Base-by-base conservation (phyloP, 2,329 filamentous ascomycete genomes). In the Colletotrichum gloeosporioides region DNA sequence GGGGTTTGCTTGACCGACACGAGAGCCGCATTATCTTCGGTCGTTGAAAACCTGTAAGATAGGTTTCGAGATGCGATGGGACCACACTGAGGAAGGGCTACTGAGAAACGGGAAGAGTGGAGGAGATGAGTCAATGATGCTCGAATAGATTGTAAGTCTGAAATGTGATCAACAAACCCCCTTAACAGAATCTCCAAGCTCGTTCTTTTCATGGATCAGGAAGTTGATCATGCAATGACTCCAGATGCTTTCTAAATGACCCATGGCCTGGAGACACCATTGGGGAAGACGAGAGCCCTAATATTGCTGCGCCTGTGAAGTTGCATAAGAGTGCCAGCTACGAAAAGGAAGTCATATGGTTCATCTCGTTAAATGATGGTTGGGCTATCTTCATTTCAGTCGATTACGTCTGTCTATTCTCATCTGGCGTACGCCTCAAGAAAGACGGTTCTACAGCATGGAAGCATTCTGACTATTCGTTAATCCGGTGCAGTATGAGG, bases 41-140 rank as follows among this genome's bases (percentile, higher is more conserved):
- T 44, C 39, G 9, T 44, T 8, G 44, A 22, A 49, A 49, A 12
- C 44, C 44, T 0, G 44, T 7, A n/a, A 12, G 44, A n/a, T 49
- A 22, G 10, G 10, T 22, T 49, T 0, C 3, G 44, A 49, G 18
- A 22, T 49, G 0, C 10, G 18, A 12, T 12, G 3, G 18, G 10
- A 1, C 0, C 44, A 49, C n/a, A 0, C 7, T 0, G 0, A n/a
- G 18, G 9, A 12, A 10, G n/a, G 18, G 10, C n/a, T n/a, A 22
- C 2, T 13, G 44, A 22, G 18, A 49, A 49, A 22, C 1, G 18
- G 16, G 0, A 44, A 10, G 9, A 0, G 1, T n/a, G 0, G 0
- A 44, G 18, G 16, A 10, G 18, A 44, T 44, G 4, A n/a, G 9
- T n/a, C 18, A n/a, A 44, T 44, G 18, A 44, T n/a, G 0, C 39